Conservation (phyloP, 768 basidiomycete species). For the Vishniacozyma victoriae region DNA sequence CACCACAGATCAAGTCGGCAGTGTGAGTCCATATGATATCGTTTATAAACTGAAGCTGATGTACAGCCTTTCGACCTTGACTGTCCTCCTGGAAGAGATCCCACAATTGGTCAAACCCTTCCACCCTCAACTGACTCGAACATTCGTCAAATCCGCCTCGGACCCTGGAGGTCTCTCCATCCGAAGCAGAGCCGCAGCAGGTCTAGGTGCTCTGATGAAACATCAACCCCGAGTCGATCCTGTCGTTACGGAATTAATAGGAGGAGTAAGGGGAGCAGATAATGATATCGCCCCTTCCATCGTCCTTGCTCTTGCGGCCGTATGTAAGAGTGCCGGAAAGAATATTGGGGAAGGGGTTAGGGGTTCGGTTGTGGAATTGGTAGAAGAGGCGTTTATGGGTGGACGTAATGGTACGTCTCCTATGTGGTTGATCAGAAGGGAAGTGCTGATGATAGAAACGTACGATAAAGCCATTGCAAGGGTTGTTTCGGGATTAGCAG, state of each 20-base stretch:
- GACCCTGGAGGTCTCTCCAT: conserved; percentile 74
- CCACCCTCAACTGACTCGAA: conserved; percentile 95
- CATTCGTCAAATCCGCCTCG: conserved; percentile 86
- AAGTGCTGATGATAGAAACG: conserved; percentile 54
- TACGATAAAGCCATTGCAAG: conserved; percentile 62
- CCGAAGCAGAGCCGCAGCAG: conserved; percentile 72
- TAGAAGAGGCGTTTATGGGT: conserved; percentile 62
- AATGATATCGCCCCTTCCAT: conserved; percentile 71
- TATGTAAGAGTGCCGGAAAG: conserved; percentile 62
- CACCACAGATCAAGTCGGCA: conserved; percentile 85
- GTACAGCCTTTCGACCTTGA: conserved; percentile 62
- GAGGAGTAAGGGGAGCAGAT: conserved; percentile 51
- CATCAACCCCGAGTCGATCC: conserved; percentile 84
- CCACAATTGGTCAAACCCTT: conserved; percentile 90
- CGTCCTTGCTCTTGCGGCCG: conserved; percentile 67
- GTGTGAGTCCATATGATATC: conserved; percentile 51
- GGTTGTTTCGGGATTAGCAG: conserved; percentile 60
- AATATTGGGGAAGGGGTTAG: conserved; percentile 72
- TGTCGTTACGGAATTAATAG: conserved; percentile 78
- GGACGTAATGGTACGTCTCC: conserved; percentile 24
- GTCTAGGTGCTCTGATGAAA: conserved; percentile 82
- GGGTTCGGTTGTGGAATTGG: conserved; percentile 67
- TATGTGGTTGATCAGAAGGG: background rate
- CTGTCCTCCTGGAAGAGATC: conserved; percentile 75
- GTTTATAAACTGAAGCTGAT: conserved; percentile 2